These are phyloP conservation scores for Lipomyces anomalus DNA, from an alignment of 805 yeast genomes.

Conservation along the genomic window DNA sequence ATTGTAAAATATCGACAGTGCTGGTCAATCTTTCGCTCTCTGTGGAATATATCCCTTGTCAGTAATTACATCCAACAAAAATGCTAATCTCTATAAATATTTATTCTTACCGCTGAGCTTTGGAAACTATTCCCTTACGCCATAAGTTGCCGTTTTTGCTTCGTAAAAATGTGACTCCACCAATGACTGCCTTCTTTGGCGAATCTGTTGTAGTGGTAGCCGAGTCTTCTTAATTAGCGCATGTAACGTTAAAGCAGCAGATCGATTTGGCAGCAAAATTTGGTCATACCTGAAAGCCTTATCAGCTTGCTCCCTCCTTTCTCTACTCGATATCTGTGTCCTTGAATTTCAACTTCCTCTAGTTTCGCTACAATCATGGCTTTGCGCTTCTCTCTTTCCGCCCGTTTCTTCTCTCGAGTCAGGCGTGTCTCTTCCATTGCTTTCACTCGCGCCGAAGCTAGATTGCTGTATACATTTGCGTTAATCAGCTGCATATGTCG, in stretches of 20 bases:
- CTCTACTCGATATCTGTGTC: slow-evolving; percentile 24
- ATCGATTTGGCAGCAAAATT: background rate
- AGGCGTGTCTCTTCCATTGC: slow-evolving; percentile 22
- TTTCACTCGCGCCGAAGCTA: slow-evolving; percentile 20
- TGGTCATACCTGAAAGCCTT: slow-evolving; percentile 8
- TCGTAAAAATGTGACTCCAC: slow-evolving; percentile 27
- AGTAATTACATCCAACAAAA: background rate
- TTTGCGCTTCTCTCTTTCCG: slow-evolving; percentile 23
- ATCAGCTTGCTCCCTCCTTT: slow-evolving; percentile 27
- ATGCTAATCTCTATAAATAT: background rate
- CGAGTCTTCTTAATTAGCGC: slow-evolving; percentile 4
- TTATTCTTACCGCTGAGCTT: slow-evolving; percentile 5
- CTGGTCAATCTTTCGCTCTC: slow-evolving; percentile 16
- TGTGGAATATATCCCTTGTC: no score
- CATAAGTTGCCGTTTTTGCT: slow-evolving; percentile 25
- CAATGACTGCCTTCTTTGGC: slow-evolving; percentile 26
- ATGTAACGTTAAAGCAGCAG: background rate
- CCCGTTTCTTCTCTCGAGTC: slow-evolving; percentile 20
- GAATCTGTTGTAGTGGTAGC: no score
- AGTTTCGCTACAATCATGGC: slow-evolving; percentile 7
- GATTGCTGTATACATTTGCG: slow-evolving; percentile 17
- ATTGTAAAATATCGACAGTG: slow-evolving; percentile 31
- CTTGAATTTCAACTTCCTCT: slow-evolving; percentile 24
- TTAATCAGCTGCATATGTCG: slow-evolving; percentile 26
- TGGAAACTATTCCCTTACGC: slow-evolving; percentile 17